Percentiles rank a stretch among this genome's conserved stretches.
These are phyloP conservation scores for Blastobotrys serpentis DNA, from an alignment of 1,139 yeast species.

Conservation along the genomic window DNA sequence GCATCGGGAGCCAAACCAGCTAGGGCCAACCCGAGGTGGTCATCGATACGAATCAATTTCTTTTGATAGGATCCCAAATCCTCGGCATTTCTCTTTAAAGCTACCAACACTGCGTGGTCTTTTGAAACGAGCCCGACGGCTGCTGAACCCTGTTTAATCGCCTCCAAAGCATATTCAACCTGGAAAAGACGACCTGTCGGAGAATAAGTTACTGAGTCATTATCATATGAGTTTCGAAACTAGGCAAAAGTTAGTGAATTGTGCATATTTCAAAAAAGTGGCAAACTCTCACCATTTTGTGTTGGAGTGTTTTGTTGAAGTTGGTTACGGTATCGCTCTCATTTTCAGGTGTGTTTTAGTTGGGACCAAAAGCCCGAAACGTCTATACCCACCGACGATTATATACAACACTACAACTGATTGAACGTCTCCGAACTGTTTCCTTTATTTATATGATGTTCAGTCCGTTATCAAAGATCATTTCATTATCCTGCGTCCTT, in stretches of 20 bases:
- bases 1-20: conserved; percentile 99
- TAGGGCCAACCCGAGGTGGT: conserved; percentile 89
- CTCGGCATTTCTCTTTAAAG: conserved; percentile 92
- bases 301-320: not conserved
- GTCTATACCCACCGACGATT: not conserved
- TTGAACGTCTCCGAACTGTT: not conserved
- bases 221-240: conserved; percentile 98
- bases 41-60: conserved; percentile 87
- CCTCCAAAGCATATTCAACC: conserved; percentile 93
- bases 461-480: conserved; percentile 71
- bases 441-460: conserved; percentile 14
- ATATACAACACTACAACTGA: not conserved
- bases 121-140: conserved; percentile 91
- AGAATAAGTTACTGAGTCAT: conserved; percentile 95
- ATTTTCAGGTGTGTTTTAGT: too few relatives aligned
- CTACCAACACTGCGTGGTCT: conserved; percentile 86
- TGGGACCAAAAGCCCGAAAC: conserved; percentile 6
- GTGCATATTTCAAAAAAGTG: conserved; percentile 1
- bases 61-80: conserved; percentile 96
- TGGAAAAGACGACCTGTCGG: conserved; percentile 97
- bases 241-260: conserved; percentile 22
- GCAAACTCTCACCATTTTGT: conserved; percentile 14
- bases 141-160: conserved; percentile 97
- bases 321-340: too few relatives aligned
- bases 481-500: conserved; percentile 67